Evolutionary conservation across 352 stramenopile species (phyloP).

Genomic region (Globisporangium radiosum): DNA sequence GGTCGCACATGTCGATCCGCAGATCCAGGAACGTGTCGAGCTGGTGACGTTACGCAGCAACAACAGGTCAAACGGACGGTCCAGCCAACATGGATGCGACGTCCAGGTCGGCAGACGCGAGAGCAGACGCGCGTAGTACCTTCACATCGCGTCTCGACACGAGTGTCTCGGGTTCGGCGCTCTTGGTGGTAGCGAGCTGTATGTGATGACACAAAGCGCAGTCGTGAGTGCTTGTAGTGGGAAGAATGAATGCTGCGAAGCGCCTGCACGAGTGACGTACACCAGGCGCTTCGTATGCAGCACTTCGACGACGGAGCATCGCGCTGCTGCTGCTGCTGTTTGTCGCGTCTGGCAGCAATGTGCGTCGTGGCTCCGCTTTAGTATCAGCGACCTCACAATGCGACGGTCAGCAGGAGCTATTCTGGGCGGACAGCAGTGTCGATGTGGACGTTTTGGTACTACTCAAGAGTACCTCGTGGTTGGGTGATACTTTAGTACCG

Average conservation of each 20-base stretch:
- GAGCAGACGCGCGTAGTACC: not conserved
- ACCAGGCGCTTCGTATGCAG: constrained; percentile 6
- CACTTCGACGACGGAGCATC: constrained; percentile 13
- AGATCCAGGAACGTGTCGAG: constrained; percentile 26
- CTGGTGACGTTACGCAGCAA: not conserved
- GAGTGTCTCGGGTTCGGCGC: constrained; percentile 2
- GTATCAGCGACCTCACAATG: too few species aligned
- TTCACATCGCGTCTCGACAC: constrained; percentile 6
- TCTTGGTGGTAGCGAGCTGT: not conserved
- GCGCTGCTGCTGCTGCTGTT: not conserved
- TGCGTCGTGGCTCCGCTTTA: too few species aligned
- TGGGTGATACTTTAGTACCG: too few species aligned
- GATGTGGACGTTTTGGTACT: too few species aligned
- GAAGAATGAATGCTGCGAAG: not conserved
- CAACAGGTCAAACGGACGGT: not conserved
- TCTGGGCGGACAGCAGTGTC: too few species aligned
- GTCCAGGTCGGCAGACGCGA: not conserved
- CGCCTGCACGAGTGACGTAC: constrained; percentile 1
- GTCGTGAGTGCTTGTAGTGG: not conserved
- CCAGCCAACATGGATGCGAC: not conserved
- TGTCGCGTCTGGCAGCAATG: too few species aligned
- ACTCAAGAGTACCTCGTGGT: too few species aligned
- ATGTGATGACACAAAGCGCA: not conserved
- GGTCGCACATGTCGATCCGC: constrained; percentile 21
- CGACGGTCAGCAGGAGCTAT: too few species aligned